Evolutionary conservation across 2,329 filamentous ascomycete species (phyloP), one percentile per base, ranked within the genome.

Genomic region (Curvularia spicifera): DNA sequence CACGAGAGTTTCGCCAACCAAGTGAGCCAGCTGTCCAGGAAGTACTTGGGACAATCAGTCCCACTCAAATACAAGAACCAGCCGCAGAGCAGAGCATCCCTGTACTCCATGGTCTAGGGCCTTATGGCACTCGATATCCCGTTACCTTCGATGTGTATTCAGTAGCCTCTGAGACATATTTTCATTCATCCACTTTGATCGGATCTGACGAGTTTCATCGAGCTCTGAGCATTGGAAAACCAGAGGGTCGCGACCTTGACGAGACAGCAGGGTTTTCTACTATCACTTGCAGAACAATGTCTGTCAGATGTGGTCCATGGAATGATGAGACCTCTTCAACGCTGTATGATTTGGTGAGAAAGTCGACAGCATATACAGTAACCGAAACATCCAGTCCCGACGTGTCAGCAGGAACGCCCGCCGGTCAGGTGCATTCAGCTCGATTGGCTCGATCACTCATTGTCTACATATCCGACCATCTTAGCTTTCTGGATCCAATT

Each of bases 111-210:
- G 83, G 81, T 1, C 71, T 87, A 2, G 79, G 76, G 31, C 75
- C 78, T n/a, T 82, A 78, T 64, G 81, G 81, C 29, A 78, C 78
- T 4, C 75, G 76, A 20, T 87, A 86, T 63, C 73, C 84, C 1
- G 76, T 78, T 10, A 81, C 83, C 60, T 87, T 87, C 57, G 82
- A 83, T 51, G 72, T 85, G 8, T 69, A 69, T 5, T 81, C 83
- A 24, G 70, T 88, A 7, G 75, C 74, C 8, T 60, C 77, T 6
- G 84, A 82, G 1, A 85, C 82, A 0, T 86, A 81, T 65, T 87
- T 87, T 60, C 82, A 85, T 59, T 72, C 80, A 43, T 79, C 76
- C 45, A 86, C 84, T 4, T 84, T 88, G 58, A 77, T 88, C 56
- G 85, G 86, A 28, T 84, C 84, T 63, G 84, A 83, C 3, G 81